Evolutionary conservation across 1,139 yeast genomes (phyloP).

Genomic region (Zygosaccharomyces pseudobailii): DNA sequence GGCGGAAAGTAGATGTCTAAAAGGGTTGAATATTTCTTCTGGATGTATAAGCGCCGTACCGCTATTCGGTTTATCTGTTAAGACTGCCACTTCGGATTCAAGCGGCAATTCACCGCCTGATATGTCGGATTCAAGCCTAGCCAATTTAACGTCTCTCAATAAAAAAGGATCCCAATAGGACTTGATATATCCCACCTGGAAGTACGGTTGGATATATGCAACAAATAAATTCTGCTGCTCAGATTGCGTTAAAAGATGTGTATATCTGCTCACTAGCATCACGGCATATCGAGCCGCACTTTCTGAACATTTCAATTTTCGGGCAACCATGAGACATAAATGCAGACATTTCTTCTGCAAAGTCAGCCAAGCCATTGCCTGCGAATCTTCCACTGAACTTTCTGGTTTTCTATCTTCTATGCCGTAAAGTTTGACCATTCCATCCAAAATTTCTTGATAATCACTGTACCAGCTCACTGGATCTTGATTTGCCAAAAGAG

Average conservation of each 20-base stretch:
- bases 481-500: conserved; percentile 43
- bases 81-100: conserved; percentile 7
- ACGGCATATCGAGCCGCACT: conserved; percentile 47
- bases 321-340: conserved; percentile 52
- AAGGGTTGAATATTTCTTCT: conserved; percentile 32
- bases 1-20: conserved; percentile 18
- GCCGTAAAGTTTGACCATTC: conserved; percentile 42
- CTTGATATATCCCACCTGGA: conserved; percentile 20
- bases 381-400: conserved; percentile 19
- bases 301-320: conserved; percentile 44
- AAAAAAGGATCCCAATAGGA: conserved; percentile 70
- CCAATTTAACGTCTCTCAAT: conserved; percentile 47
- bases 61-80: neutral
- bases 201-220: conserved; percentile 27
- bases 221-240: conserved; percentile 42
- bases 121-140: conserved; percentile 20
- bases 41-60: conserved; percentile 8
- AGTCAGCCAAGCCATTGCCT: conserved; percentile 47
- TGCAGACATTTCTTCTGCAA: conserved; percentile 55
- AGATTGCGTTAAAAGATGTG: conserved; percentile 45
- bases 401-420: conserved; percentile 33
- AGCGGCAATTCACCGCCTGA: conserved; percentile 15
- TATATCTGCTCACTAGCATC: conserved; percentile 50
- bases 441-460: conserved; percentile 39
- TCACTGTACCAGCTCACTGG: conserved; percentile 18